Evolutionary conservation across 148 eudicot species (phyloP).

Genomic region (Heliamphora exappendiculata): DNA sequence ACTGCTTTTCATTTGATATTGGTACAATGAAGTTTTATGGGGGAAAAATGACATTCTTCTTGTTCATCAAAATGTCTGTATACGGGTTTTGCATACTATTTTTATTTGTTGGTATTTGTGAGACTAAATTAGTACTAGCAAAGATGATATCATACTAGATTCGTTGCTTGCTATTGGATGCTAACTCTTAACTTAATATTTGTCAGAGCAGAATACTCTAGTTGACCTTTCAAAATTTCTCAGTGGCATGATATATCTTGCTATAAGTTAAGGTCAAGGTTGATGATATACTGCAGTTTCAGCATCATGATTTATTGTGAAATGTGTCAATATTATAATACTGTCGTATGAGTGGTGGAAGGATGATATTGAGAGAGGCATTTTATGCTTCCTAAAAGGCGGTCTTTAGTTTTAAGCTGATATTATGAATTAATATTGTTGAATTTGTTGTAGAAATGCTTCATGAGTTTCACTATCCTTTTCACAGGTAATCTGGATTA

Average conservation of each 20-base stretch:
- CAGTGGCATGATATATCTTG: not conserved
- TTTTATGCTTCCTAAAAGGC: not conserved
- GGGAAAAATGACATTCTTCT: not conserved
- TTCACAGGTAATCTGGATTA: not conserved
- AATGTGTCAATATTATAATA: not conserved
- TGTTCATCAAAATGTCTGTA: not conserved
- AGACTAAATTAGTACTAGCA: not conserved
- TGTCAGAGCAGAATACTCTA: not conserved
- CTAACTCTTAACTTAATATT: not conserved
- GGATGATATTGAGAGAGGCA: not conserved
- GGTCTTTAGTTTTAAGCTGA: not conserved
- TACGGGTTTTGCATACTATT: not conserved
- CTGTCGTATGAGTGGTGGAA: not conserved
- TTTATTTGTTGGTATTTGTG: not conserved
- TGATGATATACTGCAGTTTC: not conserved
- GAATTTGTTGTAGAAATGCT: not conserved
- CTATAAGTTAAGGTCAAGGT: not conserved
- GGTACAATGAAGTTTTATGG: not conserved
- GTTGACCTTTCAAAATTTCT: not conserved
- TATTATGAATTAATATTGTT: not conserved
- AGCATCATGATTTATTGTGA: not conserved
- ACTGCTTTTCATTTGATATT: not conserved
- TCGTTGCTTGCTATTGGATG: not conserved
- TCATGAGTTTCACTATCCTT: not conserved
- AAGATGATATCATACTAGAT: not conserved